These are phyloP conservation scores for Aegilops tauschii DNA, from an alignment of 176 grass and related monocot species.

Conservation along the genomic window DNA sequence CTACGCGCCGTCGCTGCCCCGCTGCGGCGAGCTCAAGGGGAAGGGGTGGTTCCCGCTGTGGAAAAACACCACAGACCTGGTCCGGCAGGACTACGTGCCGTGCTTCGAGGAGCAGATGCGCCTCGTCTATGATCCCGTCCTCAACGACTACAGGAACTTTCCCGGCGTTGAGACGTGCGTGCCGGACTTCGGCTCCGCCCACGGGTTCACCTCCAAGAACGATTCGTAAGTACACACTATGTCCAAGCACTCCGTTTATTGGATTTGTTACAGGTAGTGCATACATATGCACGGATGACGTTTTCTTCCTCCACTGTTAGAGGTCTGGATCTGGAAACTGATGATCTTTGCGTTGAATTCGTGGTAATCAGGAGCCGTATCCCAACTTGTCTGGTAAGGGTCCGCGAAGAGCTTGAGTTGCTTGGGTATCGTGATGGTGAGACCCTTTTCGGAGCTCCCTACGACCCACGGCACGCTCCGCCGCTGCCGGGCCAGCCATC, in stretches of 20 bases:
- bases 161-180: background rate
- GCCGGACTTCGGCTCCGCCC: background rate
- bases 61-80: background rate
- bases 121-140: background rate
- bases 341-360: background rate
- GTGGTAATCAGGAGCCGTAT: background rate
- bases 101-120: conserved; percentile 4
- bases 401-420: background rate
- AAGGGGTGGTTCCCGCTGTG: background rate
- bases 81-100: background rate
- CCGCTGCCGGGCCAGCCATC: background rate
- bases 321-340: background rate
- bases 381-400: background rate
- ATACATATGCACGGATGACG: too few relatives aligned
- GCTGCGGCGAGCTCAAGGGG: background rate
- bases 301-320: background rate
- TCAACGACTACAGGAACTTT: background rate
- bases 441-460: background rate
- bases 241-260: too few relatives aligned
- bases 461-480: background rate
- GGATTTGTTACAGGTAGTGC: too few relatives aligned
- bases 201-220: background rate
- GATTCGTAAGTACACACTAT: background rate
- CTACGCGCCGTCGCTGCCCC: background rate
- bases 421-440: background rate